Conservation (phyloP, 202 grass and related monocot species). For the Brachypodium distachyon region DNA sequence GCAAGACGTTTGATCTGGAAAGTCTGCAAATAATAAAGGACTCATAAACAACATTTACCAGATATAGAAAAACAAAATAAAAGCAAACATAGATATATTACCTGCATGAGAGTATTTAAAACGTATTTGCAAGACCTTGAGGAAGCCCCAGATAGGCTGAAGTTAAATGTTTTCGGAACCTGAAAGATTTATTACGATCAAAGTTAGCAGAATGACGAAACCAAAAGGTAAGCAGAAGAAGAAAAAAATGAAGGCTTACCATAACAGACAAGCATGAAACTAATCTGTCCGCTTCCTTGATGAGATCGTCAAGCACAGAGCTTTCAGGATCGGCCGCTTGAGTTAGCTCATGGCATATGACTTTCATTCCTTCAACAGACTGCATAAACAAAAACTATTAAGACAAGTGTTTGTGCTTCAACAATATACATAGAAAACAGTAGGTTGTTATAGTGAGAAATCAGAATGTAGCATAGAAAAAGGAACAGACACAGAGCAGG, state of each 20-base stretch:
- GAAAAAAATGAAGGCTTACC: conserved; percentile 38
- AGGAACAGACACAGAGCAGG: not conserved
- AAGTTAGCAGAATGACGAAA: not conserved
- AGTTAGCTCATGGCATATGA: conserved; percentile 94
- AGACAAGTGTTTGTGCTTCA: not conserved
- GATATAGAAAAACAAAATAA: not conserved
- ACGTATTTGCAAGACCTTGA: conserved; percentile 99
- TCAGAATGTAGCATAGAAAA: not conserved
- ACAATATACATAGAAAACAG: not conserved
- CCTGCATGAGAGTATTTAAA: conserved; percentile 98
- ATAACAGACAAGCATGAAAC: conserved; percentile 89
- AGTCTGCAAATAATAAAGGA: conserved; percentile 39
- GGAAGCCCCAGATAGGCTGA: conserved; percentile 93
- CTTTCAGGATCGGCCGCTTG: conserved; percentile 65
- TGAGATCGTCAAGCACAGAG: conserved; percentile 67
- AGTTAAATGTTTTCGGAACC: conserved; percentile 96
- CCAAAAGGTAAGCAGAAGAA: conserved; percentile 16
- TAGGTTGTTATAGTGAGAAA: not conserved
- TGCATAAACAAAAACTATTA: conserved; percentile 36
- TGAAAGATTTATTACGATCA: conserved; percentile 23
- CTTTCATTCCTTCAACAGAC: conserved; percentile 99
- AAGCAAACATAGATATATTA: not conserved
- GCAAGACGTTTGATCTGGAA: conserved; percentile 96
- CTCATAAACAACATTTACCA: not conserved
- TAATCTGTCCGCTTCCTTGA: conserved; percentile 92